Evolutionary conservation across 176 grass and related monocot genomes (phyloP), one percentile per base, ranked within the genome.

Genomic region (Eragrostis nindensis): DNA sequence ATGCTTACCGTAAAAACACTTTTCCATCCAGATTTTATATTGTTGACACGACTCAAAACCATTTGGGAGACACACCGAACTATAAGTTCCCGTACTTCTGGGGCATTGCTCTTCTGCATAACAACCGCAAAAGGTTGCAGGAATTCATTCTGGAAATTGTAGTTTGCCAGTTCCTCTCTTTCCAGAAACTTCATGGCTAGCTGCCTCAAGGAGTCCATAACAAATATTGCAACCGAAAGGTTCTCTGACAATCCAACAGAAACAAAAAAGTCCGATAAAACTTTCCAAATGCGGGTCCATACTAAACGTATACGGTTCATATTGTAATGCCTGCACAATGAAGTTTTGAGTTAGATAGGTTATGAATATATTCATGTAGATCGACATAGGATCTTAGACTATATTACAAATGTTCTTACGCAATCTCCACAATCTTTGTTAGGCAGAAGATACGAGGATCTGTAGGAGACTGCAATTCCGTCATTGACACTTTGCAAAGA

Each of bases 101-200:
- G 88, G 85, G 96, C 94, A 73, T 78, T 91, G 84, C 96, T 98
- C 59, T 98, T 93, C 83, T 91, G 82, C 96, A 98, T 98, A 74
- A 98, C 92, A 45, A 98, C 89, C 8, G 86, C 96, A 90, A 99
- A 99, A 75, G 96, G 96, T 71, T 77, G 90, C 82, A 99, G 53
- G 75, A 95, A 95, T 86, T 99, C 96, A 87, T 99, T 99, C 59
- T 99, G 96, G 70, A 99, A 99, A 84, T 99, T 99, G 75, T 99
- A 99, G 84, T 99, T 99, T 72, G 96, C 92, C 65, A 99, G 84
- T 74, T 99, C 96, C 39, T 99, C 92, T 79, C 96, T 84, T 80
- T 99, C 92, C 32, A 99, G 81, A 80, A 99, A 99, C 74, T 99
- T 99, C 96, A 99, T 99, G 8, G 96, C 84, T 53, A 99, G 82